Evolutionary conservation across 2,329 filamentous ascomycete genomes (phyloP), one percentile per base, ranked within the genome.

Genomic region (Colletotrichum phormii): DNA sequence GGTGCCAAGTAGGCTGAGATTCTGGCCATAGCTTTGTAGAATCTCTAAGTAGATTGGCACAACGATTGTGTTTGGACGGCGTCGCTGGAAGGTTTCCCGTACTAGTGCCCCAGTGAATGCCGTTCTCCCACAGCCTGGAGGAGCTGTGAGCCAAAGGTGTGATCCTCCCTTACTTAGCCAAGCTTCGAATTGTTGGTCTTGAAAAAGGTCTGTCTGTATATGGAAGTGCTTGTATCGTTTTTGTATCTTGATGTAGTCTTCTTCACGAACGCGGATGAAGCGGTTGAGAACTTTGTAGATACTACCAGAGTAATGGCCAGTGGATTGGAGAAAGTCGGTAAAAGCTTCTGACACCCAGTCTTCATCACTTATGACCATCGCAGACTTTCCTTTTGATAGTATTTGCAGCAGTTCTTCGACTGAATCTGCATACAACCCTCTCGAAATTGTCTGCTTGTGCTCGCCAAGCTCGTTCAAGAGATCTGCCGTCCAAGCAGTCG

Each of bases 401-500:
- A 11, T 15, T 6, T 55, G n/a, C 4, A 31, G n/a, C 15, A 67
- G 11, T 2, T 29, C 15, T 7, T 22, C 7, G 31, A 54, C 46
- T 1, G 46, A 59, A 15, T 26, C 33, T 15, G 8, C 49, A 13
- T 26, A 4, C n/a, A 61, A 22, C 1, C 63, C 68, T 1, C 24
- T 37, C 13, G 2, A 9, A 11, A 71, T 26, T 6, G 22, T 12
- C 2, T 57, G 15, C 15, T 31, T 49, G 22, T 57, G 35, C 9
- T 49, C 18, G 1, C 26, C 26, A 5, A 71, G 46, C 22, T 67
- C 68, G n/a, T 29, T 6, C 2, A 62, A 5, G 13, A 67, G n/a
- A n/a, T 66, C 67, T 33, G 24, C 4, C 13, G 54, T 70, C 61
- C 62, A 70, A 0, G 68, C 63, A 4, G 13, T 55, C 0, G 67